phyloP scores from a whole-genome alignment of 495 filamentous ascomycete species.

The Aspergillus baeticus region DNA sequence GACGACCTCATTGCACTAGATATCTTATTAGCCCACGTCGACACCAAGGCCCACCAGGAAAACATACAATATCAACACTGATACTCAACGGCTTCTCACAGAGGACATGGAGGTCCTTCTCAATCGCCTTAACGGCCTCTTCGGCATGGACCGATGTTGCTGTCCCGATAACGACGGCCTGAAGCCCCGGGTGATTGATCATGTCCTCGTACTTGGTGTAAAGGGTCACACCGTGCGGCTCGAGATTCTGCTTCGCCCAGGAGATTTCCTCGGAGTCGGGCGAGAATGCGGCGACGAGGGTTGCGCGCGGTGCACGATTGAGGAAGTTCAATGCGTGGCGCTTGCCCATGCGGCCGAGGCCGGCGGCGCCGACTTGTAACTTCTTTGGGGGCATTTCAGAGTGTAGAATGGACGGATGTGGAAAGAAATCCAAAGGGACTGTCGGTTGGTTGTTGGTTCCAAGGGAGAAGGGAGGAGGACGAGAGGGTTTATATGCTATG shows the following conservation, averaged over 20 bases:
- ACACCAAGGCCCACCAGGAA: too few relatives aligned
- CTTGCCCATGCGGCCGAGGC: conserved; percentile 59
- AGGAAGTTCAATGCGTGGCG: conserved; percentile 55
- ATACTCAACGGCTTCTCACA: conserved; percentile 57
- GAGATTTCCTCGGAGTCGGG: conserved; percentile 47
- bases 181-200: conserved; percentile 51
- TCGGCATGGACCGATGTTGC: conserved; percentile 57
- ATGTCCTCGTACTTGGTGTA: conserved; percentile 57
- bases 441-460: too few relatives aligned
- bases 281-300: conserved; percentile 52
- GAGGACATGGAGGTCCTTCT: conserved; percentile 51
- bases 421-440: too few relatives aligned
- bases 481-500: not conserved
- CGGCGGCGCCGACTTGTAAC: conserved; percentile 49
- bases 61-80: conserved; percentile 47
- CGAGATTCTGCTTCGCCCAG: conserved; percentile 50
- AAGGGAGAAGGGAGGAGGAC: not conserved
- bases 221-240: conserved; percentile 44
- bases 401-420: too few relatives aligned
- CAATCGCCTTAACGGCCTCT: conserved; percentile 55
- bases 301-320: conserved; percentile 49
- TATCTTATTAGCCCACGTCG: too few relatives aligned
- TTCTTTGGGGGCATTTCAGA: conserved; percentile 42
- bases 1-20: conserved; percentile 50
- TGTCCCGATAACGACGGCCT: conserved; percentile 52